These are phyloP conservation scores for Fusarium sp. DNA, from an alignment of 2,329 filamentous ascomycete genomes.

Conservation along the genomic window DNA sequence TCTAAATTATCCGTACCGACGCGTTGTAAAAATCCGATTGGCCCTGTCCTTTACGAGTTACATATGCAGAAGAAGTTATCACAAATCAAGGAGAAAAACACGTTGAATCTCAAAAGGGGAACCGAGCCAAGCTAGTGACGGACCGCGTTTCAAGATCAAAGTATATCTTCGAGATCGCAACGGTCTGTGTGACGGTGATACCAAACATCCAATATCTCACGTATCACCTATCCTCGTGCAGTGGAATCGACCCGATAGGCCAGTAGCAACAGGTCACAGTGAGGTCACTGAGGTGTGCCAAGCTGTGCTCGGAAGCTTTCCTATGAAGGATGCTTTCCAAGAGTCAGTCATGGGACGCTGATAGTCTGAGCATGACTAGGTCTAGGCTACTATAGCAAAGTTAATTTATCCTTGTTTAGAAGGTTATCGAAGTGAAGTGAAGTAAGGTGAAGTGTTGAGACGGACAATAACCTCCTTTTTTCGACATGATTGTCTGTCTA, in stretches of 20 bases:
- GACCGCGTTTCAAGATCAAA: constrained; percentile 10
- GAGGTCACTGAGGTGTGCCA: neutral
- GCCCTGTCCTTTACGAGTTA: neutral
- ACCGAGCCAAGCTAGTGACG: neutral
- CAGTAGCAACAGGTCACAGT: neutral
- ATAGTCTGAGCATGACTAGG: constrained; percentile 3
- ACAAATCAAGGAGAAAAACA: neutral
- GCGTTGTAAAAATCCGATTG: neutral
- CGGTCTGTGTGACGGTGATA: neutral
- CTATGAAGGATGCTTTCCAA: neutral
- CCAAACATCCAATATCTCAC: neutral
- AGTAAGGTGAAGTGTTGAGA: neutral
- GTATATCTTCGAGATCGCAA: neutral
- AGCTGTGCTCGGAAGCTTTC: neutral
- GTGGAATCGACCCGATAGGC: constrained; percentile 19
- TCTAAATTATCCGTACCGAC: neutral
- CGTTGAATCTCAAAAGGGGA: neutral
- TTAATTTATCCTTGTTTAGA: neutral
- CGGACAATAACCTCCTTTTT: neutral
- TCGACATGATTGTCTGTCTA: neutral
- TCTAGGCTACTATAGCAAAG: neutral
- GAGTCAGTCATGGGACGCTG: constrained; percentile 1
- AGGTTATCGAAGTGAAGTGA: neutral
- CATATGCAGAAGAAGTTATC: neutral
- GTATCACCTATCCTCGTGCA: neutral